Conservation (phyloP, 2,329 filamentous ascomycete species). For the Venturia pyrina region DNA sequence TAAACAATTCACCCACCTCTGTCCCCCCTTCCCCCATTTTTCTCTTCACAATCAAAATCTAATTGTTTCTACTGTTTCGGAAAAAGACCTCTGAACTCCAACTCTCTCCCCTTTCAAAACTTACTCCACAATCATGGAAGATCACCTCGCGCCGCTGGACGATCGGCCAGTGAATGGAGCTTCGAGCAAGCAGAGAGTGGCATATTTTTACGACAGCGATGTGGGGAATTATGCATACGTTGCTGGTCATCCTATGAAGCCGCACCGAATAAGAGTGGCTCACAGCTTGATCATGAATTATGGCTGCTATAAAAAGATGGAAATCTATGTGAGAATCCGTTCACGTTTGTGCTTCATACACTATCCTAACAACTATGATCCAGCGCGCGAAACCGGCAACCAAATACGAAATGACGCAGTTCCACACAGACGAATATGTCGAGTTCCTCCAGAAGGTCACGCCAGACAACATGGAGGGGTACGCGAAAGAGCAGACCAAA, state of each 20-base stretch:
- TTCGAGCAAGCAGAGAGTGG: constrained; percentile 38
- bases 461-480: constrained; percentile 96
- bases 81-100: neutral
- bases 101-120: neutral
- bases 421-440: constrained; percentile 64
- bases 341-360: constrained; percentile 18
- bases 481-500: constrained; percentile 78
- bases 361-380: neutral
- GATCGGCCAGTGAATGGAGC: constrained; percentile 25
- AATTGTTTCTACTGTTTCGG: neutral
- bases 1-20: neutral
- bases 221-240: constrained; percentile 98
- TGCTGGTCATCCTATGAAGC: constrained; percentile 58
- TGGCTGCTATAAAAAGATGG: constrained; percentile 63
- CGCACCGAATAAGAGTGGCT: constrained; percentile 57
- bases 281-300: constrained; percentile 61
- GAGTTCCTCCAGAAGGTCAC: constrained; percentile 77
- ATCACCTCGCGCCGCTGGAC: constrained; percentile 36
- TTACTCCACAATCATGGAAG: neutral
- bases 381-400: constrained; percentile 41
- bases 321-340: constrained; percentile 50
- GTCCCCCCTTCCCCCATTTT: neutral
- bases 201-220: constrained; percentile 97
- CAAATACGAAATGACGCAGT: constrained; percentile 63
- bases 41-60: neutral